Base-by-base conservation (phyloP, 192 early-diverging fungal species). In the Backusella australiensis region DNA sequence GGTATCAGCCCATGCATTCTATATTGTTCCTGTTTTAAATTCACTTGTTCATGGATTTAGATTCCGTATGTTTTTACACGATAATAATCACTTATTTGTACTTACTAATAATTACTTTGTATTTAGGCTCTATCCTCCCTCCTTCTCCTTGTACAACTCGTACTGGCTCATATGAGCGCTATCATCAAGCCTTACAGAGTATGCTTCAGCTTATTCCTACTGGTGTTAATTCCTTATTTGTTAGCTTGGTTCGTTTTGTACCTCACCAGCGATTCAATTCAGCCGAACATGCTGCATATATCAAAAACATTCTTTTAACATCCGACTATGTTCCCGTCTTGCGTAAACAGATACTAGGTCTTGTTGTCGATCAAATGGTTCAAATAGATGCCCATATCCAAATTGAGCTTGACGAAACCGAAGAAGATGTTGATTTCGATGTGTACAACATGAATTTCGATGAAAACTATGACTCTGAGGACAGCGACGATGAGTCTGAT, bases 321-420 rank as follows among this genome's bases (percentile, higher is more conserved):
- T 67, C 93, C 0, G 90, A 93, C 6, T 99, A 99, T 79, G 90
- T 92, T 11, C 90, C 89, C 0, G 88, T 90, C 1, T 79, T 98
- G 34, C 82, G 91, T 39, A 82, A 87, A 56, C 89, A 93, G 67
- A 78, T 97, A 26, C 84, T 97, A 32, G 80, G 85, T 29, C 81
- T 97, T 19, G 83, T 94, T 4, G 81, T 99, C 26, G 95, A 97
- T 65, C 85, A 90, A 26, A 85, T 96, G 12, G 88, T 97, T 19
- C 91, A 96, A 73, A 90, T 99, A 53, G 97, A 99, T 81, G 97
- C 92, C 21, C 96, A 96, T 75, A 95, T 98, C 73, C 97, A 98
- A 77, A 87, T 92, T 1, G 96, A 95, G 65, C 75, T 97, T 38
- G 95, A 97, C 34, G 96, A 98, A 11, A 75, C 94, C 29, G 91